Conservation (phyloP, 1,139 yeast species). For the Saccharomyces hybrid region DNA sequence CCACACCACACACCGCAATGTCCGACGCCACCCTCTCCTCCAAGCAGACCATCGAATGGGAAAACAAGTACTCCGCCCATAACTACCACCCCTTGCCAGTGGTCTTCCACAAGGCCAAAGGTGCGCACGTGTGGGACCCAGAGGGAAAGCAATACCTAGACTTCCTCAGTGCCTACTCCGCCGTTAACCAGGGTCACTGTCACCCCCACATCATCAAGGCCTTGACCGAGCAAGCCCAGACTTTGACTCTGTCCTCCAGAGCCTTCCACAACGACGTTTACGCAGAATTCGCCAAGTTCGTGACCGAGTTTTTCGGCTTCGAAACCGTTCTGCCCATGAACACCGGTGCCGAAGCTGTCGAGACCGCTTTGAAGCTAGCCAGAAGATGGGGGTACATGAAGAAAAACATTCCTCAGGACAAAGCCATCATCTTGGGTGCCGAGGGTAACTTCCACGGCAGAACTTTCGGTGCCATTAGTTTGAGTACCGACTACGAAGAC, state of each 20-base stretch:
- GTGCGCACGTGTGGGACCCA: slow-evolving; percentile 97
- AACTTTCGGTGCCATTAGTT: slow-evolving; percentile 88
- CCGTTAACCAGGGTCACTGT: slow-evolving; percentile 97
- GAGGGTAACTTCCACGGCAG: slow-evolving; percentile 92
- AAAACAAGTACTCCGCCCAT: slow-evolving; percentile 82
- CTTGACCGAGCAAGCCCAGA: slow-evolving; percentile 76
- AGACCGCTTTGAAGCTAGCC: slow-evolving; percentile 87
- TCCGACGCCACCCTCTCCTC: slow-evolving; percentile 43
- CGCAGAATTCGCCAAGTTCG: slow-evolving; percentile 78
- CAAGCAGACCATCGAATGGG: slow-evolving; percentile 57
- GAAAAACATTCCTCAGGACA: slow-evolving; percentile 73
- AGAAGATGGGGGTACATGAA: slow-evolving; percentile 94
- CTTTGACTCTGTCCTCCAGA: slow-evolving; percentile 78
- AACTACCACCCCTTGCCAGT: slow-evolving; percentile 96
- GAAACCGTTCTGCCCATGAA: slow-evolving; percentile 96
- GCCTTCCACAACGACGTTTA: slow-evolving; percentile 89
- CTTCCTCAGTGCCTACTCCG: slow-evolving; percentile 87
- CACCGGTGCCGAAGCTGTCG: slow-evolving; percentile 98
- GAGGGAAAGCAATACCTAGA: slow-evolving; percentile 86
- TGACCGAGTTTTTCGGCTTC: slow-evolving; percentile 82
- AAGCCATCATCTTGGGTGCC: slow-evolving; percentile 84
- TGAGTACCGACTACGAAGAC: slow-evolving; percentile 87
- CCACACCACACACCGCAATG: background rate
- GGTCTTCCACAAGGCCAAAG: slow-evolving; percentile 75
- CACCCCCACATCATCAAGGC: slow-evolving; percentile 89